Evolutionary conservation across 2,329 filamentous ascomycete genomes (phyloP).

Genomic region (Paraphoma chrysanthemicola): DNA sequence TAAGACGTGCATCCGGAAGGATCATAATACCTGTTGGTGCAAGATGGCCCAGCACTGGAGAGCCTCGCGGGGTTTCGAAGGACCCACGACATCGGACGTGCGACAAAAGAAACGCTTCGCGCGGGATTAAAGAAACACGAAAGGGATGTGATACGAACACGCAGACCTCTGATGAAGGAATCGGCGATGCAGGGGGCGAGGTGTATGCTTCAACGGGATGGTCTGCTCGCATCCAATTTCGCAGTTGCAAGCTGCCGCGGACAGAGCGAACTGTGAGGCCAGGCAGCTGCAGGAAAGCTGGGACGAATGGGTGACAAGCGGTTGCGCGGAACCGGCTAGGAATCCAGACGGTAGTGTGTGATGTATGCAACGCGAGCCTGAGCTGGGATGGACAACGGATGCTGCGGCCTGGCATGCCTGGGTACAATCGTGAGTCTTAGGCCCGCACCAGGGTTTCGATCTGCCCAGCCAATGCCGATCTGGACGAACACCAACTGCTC

Average conservation of each 20-base stretch:
- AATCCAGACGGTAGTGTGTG: constrained; percentile 9
- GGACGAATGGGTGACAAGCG: not conserved
- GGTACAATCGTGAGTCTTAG: not conserved
- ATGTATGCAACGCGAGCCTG: constrained; percentile 8
- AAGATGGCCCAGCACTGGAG: not conserved
- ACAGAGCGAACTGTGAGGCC: not conserved
- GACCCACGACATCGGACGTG: not conserved
- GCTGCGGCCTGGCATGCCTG: not conserved
- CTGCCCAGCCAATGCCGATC: not conserved
- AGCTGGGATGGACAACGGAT: not conserved
- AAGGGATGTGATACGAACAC: not conserved
- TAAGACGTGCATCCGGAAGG: constrained; percentile 1
- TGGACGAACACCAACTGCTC: not conserved
- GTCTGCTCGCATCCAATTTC: constrained; percentile 4
- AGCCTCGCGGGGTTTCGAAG: constrained; percentile 3
- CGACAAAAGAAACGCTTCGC: not conserved
- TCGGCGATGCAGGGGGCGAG: constrained; percentile 14
- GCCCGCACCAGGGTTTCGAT: not conserved
- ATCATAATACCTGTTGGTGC: constrained; percentile 4
- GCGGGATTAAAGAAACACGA: not conserved
- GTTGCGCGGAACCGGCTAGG: constrained; percentile 21
- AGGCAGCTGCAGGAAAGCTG: constrained; percentile 1
- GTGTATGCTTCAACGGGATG: constrained; percentile 1
- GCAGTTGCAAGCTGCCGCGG: constrained; percentile 5
- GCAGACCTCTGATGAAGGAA: constrained; percentile 4